phyloP scores from a whole-genome alignment of 805 yeast genomes.

The Saturnispora sanitii region DNA sequence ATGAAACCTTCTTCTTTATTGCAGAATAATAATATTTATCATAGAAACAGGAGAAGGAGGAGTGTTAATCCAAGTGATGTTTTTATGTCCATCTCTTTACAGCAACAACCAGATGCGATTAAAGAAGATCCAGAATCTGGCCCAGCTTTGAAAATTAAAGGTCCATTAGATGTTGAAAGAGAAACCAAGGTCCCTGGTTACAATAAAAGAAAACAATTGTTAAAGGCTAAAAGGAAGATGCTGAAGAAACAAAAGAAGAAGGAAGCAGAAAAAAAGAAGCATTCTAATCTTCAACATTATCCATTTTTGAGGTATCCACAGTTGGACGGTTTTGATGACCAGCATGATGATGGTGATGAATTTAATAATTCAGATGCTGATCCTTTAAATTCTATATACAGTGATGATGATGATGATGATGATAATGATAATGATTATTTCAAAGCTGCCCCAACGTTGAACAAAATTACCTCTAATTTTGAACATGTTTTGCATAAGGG shows the following conservation, averaged over 20 bases:
- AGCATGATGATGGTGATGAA: not conserved
- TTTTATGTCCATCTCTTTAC: slow-evolving; percentile 74
- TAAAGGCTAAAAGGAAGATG: slow-evolving; percentile 13
- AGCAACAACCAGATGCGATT: slow-evolving; percentile 34
- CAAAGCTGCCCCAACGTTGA: not conserved
- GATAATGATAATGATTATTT: not conserved
- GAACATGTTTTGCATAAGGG: slow-evolving; percentile 7
- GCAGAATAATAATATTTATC: not conserved
- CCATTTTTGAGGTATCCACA: not conserved
- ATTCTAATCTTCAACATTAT: slow-evolving; percentile 1
- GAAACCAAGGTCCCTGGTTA: slow-evolving; percentile 16
- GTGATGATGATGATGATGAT: not conserved
- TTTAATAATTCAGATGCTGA: not conserved
- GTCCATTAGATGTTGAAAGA: slow-evolving; percentile 63
- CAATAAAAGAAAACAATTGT: slow-evolving; percentile 17
- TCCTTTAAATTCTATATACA: not conserved
- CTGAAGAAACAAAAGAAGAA: slow-evolving; percentile 4
- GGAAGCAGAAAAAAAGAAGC: not conserved
- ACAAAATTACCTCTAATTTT: slow-evolving; percentile 8
- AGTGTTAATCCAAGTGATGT: slow-evolving; percentile 74
- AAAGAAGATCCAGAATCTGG: slow-evolving; percentile 46
- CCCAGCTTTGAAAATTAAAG: slow-evolving; percentile 65
- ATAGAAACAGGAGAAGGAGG: slow-evolving; percentile 16
- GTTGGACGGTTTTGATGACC: not conserved
- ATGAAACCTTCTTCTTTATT: slow-evolving; percentile 9